Evolutionary conservation across 495 filamentous ascomycete genomes (phyloP).

Genomic region (Aspergillus mulundensis): DNA sequence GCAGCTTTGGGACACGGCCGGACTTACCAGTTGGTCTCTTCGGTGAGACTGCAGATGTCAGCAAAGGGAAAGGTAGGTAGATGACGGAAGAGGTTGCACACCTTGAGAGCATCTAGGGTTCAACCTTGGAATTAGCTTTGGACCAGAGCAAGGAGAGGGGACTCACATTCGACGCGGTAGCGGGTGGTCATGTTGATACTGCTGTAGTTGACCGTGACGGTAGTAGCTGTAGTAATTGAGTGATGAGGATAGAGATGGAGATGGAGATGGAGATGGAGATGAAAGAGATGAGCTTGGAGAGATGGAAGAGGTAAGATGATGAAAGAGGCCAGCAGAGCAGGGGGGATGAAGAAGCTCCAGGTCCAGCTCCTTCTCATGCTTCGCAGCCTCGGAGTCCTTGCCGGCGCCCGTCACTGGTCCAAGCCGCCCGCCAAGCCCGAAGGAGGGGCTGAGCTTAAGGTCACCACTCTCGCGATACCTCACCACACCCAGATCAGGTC

Average conservation of each 20-base stretch:
- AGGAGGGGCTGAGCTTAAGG: background rate
- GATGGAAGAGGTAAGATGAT: background rate
- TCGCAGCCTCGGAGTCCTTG: too few species aligned
- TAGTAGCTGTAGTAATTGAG: background rate
- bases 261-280: background rate
- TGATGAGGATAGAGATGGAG: background rate
- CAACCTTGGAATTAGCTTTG: conserved; percentile 23
- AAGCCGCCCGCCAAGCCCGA: background rate
- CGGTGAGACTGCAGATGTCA: conserved; percentile 59
- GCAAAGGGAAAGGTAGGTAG: conserved; percentile 20
- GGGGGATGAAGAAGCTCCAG: background rate
- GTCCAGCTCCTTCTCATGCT: too few species aligned
- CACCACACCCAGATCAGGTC: background rate
- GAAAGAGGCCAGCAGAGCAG: background rate
- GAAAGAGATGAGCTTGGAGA: background rate
- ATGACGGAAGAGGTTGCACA: conserved; percentile 20
- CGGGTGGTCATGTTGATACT: conserved; percentile 70
- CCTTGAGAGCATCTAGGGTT: conserved; percentile 73
- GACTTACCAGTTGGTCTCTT: conserved; percentile 73
- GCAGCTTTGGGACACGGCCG: background rate
- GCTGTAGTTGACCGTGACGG: background rate
- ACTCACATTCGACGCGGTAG: conserved; percentile 84
- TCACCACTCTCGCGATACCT: too few species aligned
- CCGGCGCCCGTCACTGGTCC: background rate
- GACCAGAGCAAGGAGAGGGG: background rate